phyloP scores from a whole-genome alignment of 768 basidiomycete species.

The Russula sp. region DNA sequence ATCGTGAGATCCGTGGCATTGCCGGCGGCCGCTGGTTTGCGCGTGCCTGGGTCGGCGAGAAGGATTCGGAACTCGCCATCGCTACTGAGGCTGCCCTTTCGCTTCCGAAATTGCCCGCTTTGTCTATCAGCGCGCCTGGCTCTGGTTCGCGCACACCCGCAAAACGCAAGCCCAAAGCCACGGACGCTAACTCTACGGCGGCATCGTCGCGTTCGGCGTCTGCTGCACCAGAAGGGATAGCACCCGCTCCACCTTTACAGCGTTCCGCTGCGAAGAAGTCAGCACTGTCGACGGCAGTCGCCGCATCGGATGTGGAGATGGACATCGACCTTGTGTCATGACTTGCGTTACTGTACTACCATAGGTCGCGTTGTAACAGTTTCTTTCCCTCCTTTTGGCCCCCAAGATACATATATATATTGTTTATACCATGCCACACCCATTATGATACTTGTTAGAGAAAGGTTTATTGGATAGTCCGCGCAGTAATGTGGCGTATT shows the following conservation, averaged over 20 bases:
- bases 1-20: constrained; percentile 77
- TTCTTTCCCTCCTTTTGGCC: background rate
- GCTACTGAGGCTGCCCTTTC: constrained; percentile 23
- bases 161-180: constrained; percentile 26
- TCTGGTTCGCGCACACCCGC: constrained; percentile 15
- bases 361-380: background rate
- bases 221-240: constrained; percentile 22
- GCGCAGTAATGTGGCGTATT: constrained; percentile 20
- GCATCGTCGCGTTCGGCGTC: constrained; percentile 30
- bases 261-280: constrained; percentile 28
- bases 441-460: constrained; percentile 9
- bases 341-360: background rate
- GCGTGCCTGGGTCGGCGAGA: constrained; percentile 79
- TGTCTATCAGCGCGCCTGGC: constrained; percentile 19
- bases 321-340: constrained; percentile 27
- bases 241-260: constrained; percentile 8
- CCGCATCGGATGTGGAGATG: constrained; percentile 24
- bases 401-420: background rate
- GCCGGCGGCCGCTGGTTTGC: constrained; percentile 82
- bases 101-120: constrained; percentile 27
- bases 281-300: constrained; percentile 27
- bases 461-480: constrained; percentile 17
- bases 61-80: constrained; percentile 62
- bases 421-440: constrained; percentile 7
- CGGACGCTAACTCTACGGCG: constrained; percentile 29